Evolutionary conservation across 192 early-diverging fungal species (phyloP).

Genomic region (Linnemannia hyalina): DNA sequence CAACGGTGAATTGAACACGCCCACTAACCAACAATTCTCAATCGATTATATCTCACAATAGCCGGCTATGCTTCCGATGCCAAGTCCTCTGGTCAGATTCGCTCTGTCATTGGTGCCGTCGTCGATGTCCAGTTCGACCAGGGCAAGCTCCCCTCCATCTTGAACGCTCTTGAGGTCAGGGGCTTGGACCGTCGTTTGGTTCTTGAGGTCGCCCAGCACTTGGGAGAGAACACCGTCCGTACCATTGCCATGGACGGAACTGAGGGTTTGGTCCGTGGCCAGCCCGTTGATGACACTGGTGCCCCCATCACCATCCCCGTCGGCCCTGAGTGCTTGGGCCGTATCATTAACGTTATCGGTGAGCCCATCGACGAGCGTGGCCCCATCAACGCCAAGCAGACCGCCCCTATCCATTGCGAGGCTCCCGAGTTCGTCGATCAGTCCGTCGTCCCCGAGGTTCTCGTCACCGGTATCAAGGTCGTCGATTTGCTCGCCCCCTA

Average conservation of each 20-base stretch:
- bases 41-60: not conserved
- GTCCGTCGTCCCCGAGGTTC: constrained; percentile 92
- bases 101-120: constrained; percentile 94
- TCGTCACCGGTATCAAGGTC: constrained; percentile 99
- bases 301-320: constrained; percentile 93
- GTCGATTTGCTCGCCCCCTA: constrained; percentile 98
- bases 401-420: constrained; percentile 89
- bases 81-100: constrained; percentile 53
- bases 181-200: constrained; percentile 81
- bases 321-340: constrained; percentile 94
- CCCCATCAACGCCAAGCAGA: constrained; percentile 92
- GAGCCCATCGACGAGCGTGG: constrained; percentile 99
- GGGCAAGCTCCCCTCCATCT: constrained; percentile 90
- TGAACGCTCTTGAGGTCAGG: constrained; percentile 97
- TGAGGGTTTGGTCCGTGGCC: constrained; percentile 96
- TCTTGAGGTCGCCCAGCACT: constrained; percentile 40
- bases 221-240: constrained; percentile 96
- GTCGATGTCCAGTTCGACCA: constrained; percentile 97
- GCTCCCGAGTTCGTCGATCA: constrained; percentile 97
- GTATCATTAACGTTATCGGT: constrained; percentile 99
- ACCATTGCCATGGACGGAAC: constrained; percentile 99
- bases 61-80: constrained; percentile 55
- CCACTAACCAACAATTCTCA: not conserved
- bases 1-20: not conserved
- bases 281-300: constrained; percentile 94